These are phyloP conservation scores for Triangularia setosa DNA, from an alignment of 2,329 filamentous ascomycete genomes.

Conservation along the genomic window DNA sequence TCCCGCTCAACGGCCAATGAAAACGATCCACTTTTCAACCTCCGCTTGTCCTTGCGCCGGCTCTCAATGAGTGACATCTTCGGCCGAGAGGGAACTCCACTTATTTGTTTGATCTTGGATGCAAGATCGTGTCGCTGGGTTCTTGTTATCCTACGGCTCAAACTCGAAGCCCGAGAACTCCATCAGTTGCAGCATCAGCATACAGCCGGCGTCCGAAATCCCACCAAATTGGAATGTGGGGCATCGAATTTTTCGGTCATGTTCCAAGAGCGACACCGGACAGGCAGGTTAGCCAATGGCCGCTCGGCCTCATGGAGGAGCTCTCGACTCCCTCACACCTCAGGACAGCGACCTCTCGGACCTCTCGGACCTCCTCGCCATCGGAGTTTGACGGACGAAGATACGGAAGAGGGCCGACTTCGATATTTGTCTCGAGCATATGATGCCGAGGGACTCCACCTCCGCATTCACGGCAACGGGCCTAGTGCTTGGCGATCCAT, in stretches of 20 bases:
- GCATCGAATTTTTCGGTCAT: background rate
- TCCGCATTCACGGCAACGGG: background rate
- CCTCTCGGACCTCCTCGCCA: background rate
- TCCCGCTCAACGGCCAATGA: conserved; percentile 12
- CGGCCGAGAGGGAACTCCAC: background rate
- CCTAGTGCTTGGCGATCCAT: background rate
- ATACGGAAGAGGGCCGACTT: background rate
- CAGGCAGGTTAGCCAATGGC: background rate
- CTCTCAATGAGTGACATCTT: background rate
- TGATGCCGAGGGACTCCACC: background rate
- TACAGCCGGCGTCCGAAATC: background rate
- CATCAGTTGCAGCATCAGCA: background rate
- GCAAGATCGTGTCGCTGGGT: background rate
- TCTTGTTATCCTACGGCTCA: background rate
- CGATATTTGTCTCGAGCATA: background rate
- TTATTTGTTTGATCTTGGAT: background rate
- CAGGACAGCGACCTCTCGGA: background rate
- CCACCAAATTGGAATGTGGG: background rate
- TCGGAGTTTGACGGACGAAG: background rate
- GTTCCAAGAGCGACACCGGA: background rate
- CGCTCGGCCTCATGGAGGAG: background rate
- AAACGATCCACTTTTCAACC: background rate
- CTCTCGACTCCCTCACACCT: background rate
- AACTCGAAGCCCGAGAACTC: background rate
- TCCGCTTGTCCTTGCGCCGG: background rate